Evolutionary conservation across 345 rosid genomes (phyloP).

Genomic region (Eucalyptus guilfoylei): DNA sequence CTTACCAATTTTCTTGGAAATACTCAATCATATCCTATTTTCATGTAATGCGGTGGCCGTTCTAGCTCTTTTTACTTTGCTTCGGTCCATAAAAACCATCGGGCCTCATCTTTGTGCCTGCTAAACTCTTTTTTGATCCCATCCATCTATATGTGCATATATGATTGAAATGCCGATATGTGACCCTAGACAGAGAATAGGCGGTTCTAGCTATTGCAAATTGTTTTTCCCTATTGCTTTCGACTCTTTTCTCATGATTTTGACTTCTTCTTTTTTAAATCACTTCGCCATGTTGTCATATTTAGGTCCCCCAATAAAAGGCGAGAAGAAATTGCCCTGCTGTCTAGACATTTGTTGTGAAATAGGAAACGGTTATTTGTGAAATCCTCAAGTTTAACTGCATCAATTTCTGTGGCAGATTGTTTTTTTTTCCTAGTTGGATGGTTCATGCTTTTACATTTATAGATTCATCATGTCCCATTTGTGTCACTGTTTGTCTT

Average conservation of each 20-base stretch:
- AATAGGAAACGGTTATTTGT: neutral
- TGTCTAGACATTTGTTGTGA: neutral
- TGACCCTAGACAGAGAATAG: neutral
- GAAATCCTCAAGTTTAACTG: neutral
- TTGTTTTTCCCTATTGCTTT: neutral
- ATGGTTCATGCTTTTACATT: neutral
- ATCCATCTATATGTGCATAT: neutral
- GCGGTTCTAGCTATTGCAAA: neutral
- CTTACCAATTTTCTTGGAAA: neutral
- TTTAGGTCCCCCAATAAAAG: neutral
- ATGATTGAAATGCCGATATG: neutral
- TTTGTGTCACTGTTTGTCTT: neutral
- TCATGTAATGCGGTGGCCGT: neutral
- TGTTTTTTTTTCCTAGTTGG: neutral
- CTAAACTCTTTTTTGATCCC: neutral
- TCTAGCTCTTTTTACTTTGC: neutral
- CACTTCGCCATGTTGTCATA: neutral
- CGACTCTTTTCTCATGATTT: no score
- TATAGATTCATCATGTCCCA: neutral
- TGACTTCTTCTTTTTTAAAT: neutral
- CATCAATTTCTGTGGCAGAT: neutral
- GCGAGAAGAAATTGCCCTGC: neutral
- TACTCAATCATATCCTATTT: neutral
- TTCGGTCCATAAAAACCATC: neutral
- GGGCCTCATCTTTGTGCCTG: neutral